Evolutionary conservation across 2,329 filamentous ascomycete genomes (phyloP).

Genomic region (Myotisia sp.): DNA sequence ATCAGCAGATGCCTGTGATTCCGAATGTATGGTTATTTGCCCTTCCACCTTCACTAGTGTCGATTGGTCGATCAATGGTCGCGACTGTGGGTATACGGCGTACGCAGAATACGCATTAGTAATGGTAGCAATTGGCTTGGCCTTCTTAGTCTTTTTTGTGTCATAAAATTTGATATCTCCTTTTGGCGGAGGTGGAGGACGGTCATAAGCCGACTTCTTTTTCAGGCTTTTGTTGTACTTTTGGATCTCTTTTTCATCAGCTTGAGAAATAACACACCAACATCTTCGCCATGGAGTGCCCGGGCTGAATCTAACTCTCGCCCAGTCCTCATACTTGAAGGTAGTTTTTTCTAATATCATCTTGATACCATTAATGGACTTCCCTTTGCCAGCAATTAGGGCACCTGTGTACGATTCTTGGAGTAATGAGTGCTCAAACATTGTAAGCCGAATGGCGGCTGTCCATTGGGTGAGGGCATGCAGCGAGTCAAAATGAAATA

Average conservation of each 20-base stretch:
- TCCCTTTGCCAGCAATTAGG: conserved; percentile 87
- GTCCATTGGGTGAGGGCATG: conserved; percentile 94
- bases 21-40: conserved; percentile 70
- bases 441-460: conserved; percentile 77
- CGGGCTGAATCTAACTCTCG: conserved; percentile 83
- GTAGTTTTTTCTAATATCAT: conserved; percentile 70
- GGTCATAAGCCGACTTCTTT: conserved; percentile 74
- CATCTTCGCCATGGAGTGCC: conserved; percentile 92
- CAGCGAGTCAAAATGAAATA: conserved; percentile 90
- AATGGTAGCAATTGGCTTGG: conserved; percentile 77
- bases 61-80: conserved; percentile 84
- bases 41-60: conserved; percentile 91
- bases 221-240: conserved; percentile 70
- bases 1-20: conserved; percentile 51
- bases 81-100: conserved; percentile 89
- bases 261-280: conserved; percentile 88
- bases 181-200: conserved; percentile 55
- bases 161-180: conserved; percentile 95
- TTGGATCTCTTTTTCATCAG: conserved; percentile 80
- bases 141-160: conserved; percentile 84
- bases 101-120: conserved; percentile 84
- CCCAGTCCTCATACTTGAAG: conserved; percentile 78
- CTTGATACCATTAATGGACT: conserved; percentile 75
- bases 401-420: conserved; percentile 96
- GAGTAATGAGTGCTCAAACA: conserved; percentile 84